phyloP scores from a whole-genome alignment of 805 yeast genomes.

The Metschnikowia aberdeeniae region DNA sequence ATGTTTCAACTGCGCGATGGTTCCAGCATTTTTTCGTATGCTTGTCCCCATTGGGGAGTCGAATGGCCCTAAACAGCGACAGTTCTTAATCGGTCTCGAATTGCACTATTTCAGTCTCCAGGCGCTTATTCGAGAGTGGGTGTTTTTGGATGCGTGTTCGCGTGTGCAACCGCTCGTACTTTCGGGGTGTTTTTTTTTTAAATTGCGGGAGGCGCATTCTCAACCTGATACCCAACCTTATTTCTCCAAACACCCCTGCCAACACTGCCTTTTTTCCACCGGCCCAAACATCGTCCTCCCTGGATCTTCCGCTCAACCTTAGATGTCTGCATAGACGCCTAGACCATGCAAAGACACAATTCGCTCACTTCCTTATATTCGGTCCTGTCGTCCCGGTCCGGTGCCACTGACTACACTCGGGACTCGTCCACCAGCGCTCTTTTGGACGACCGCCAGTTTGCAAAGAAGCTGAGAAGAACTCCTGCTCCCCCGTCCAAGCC shows the following conservation, averaged over 20 bases:
- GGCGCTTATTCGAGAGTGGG: too few relatives aligned
- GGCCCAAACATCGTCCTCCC: neutral
- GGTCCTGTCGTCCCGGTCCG: slow-evolving; percentile 5
- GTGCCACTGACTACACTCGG: slow-evolving; percentile 4
- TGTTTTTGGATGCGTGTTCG: too few relatives aligned
- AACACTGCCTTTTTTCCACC: neutral
- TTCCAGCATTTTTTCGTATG: too few relatives aligned
- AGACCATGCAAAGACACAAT: slow-evolving; percentile 11
- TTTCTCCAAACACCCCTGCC: neutral
- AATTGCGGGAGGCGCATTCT: too few relatives aligned
- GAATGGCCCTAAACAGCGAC: too few relatives aligned
- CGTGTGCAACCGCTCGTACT: too few relatives aligned
- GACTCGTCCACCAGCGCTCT: slow-evolving; percentile 37
- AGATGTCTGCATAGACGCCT: slow-evolving; percentile 1
- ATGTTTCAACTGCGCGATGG: too few relatives aligned
- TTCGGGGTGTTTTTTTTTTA: too few relatives aligned
- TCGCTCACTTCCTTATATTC: slow-evolving; percentile 10
- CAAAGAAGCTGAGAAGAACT: slow-evolving; percentile 31
- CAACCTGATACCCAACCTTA: too few relatives aligned
- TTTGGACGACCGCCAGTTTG: slow-evolving; percentile 32
- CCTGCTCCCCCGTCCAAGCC: slow-evolving; percentile 13
- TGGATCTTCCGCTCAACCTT: neutral
- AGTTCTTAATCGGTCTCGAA: too few relatives aligned
- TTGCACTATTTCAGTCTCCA: too few relatives aligned
- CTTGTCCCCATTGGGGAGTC: too few relatives aligned